Evolutionary conservation across 2,329 filamentous ascomycete genomes (phyloP), one percentile per base, ranked within the genome.

Genomic region (Talaromyces sp.): DNA sequence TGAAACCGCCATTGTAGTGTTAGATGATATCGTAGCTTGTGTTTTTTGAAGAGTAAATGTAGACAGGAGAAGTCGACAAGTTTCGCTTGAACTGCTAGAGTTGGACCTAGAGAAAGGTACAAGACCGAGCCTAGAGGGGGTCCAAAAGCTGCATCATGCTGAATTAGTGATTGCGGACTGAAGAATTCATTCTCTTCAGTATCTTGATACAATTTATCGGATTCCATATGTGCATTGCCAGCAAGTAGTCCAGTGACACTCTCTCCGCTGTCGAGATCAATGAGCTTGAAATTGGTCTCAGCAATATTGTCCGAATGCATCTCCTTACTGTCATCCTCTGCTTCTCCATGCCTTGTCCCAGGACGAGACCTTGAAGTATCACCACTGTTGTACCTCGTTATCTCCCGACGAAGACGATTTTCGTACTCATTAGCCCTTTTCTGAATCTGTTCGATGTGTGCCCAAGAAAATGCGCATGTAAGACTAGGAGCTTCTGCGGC

Each of bases 51-150:
- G 19, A 97, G 81, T 8, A 95, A 77, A 17, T 84, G 80, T 65
- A 96, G 82, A 58, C 89, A 89, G 54, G 89, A 87, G 31, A 84
- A 84, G 63, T 92, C 94, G 37, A 96, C 81, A 0, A 96, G 76
- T 41, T 84, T 82, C 6, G 89, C 85, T 72, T 97, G 93, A 0
- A 85, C 83, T 8, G 82, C 77, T 15, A 96, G 80, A 15, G 93
- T 78, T 0, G 89, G 88, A 1, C 83, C 84, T 64, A 96, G 88
- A 0, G 90, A 95, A 10, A 95, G 77, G 8, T 73, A 69, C 15
- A 88, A 75, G 1, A 89, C 86, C 7, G 75, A 78, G 28, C 75
- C 67, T 25, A 80, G 71, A 53, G 73, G 74, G 37, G 74, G 74
- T 0, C 73, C 69, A 59, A 76, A 74, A 4, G 62, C 58, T 31